phyloP scores from a whole-genome alignment of 768 basidiomycete genomes.

The Guyanaporus albipodus region DNA sequence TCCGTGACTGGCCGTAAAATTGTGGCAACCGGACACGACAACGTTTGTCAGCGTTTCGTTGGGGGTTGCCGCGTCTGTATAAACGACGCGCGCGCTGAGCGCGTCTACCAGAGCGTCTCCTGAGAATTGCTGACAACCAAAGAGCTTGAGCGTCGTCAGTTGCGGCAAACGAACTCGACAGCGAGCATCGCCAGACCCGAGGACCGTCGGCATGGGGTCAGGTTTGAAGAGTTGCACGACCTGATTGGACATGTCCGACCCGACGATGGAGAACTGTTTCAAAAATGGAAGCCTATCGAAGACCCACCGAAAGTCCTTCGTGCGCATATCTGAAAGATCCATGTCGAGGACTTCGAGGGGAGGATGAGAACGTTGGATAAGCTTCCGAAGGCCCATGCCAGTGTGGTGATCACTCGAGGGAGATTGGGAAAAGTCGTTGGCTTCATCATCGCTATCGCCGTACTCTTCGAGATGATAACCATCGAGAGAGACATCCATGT shows the following conservation, averaged over 20 bases:
- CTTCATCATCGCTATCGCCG: constrained; percentile 75
- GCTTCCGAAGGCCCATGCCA: constrained; percentile 71
- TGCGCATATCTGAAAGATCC: constrained; percentile 81
- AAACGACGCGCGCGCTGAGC: constrained; percentile 44
- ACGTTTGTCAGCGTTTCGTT: constrained; percentile 26
- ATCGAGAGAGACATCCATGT: constrained; percentile 48
- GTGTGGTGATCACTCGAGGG: constrained; percentile 75
- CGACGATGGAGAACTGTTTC: constrained; percentile 68
- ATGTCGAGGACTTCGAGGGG: constrained; percentile 66
- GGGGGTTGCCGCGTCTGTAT: constrained; percentile 32
- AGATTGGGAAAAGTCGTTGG: constrained; percentile 69
- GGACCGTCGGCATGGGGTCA: constrained; percentile 7
- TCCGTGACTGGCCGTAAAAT: constrained; percentile 18
- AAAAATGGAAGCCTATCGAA: constrained; percentile 54
- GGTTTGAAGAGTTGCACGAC: constrained; percentile 62
- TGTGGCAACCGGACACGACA: constrained; percentile 23
- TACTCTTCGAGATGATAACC: constrained; percentile 41
- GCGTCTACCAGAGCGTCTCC: constrained; percentile 56
- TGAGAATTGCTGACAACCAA: constrained; percentile 59
- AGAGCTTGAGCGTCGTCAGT: constrained; percentile 49
- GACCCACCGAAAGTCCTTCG: constrained; percentile 71
- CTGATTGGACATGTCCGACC: constrained; percentile 76
- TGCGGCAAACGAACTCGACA: constrained; percentile 50
- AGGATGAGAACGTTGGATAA: constrained; percentile 58
- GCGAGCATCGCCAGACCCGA: constrained; percentile 8